Conservation (phyloP, 2,329 filamentous ascomycete species). For the Pezicula carpinea region DNA sequence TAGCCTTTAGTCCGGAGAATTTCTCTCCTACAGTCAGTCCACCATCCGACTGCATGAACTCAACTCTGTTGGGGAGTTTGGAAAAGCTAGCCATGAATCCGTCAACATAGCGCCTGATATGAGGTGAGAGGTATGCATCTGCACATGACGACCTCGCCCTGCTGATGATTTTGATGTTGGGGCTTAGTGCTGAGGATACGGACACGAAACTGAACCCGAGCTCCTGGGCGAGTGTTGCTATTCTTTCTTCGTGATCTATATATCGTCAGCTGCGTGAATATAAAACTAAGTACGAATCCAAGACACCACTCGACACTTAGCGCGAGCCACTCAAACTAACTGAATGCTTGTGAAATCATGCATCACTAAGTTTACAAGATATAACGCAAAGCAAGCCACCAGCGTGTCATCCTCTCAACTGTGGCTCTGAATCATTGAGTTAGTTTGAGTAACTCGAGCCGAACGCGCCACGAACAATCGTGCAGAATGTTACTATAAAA, state of each 20-base stretch:
- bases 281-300: too few relatives aligned
- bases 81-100: constrained; percentile 55
- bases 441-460: too few relatives aligned
- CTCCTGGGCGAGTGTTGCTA: constrained; percentile 56
- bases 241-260: constrained; percentile 55
- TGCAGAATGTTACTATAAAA: too few relatives aligned
- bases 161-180: constrained; percentile 64
- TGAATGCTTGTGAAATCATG: too few relatives aligned
- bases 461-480: too few relatives aligned
- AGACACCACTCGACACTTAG: too few relatives aligned
- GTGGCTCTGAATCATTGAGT: too few relatives aligned
- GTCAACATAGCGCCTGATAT: constrained; percentile 61
- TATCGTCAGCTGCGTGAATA: constrained; percentile 29
- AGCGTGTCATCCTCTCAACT: too few relatives aligned
- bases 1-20: constrained; percentile 58
- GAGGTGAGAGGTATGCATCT: constrained; percentile 63
- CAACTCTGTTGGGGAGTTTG: constrained; percentile 59
- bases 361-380: too few relatives aligned
- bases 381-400: too few relatives aligned
- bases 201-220: constrained; percentile 63
- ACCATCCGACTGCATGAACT: constrained; percentile 56
- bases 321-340: too few relatives aligned
- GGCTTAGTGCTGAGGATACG: constrained; percentile 60
- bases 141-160: constrained; percentile 61
- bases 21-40: constrained; percentile 40